Evolutionary conservation across 2,329 filamentous ascomycete species (phyloP).

Genomic region (Diaporthe sp.): DNA sequence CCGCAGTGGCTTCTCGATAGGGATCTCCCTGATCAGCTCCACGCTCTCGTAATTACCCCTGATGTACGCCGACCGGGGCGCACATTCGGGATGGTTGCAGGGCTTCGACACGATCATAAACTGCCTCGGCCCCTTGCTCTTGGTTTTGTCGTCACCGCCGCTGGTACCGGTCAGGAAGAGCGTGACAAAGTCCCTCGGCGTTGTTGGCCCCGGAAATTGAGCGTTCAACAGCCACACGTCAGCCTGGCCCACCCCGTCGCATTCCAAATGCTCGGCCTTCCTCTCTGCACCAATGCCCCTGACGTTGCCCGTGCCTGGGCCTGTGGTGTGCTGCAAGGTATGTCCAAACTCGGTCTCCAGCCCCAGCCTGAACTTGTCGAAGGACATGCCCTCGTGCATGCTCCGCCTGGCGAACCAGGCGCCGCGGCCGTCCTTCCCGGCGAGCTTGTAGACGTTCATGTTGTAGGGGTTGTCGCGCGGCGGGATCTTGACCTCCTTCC

Average conservation of each 20-base stretch:
- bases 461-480: slow-evolving; percentile 80
- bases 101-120: slow-evolving; percentile 92
- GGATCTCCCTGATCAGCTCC: slow-evolving; percentile 89
- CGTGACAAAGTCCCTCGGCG: slow-evolving; percentile 89
- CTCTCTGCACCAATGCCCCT: slow-evolving; percentile 88
- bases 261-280: slow-evolving; percentile 73
- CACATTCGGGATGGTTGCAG: slow-evolving; percentile 81
- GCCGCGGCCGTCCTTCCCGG: slow-evolving; percentile 83
- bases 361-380: slow-evolving; percentile 82
- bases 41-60: slow-evolving; percentile 91
- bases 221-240: slow-evolving; percentile 89
- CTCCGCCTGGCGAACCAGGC: slow-evolving; percentile 92
- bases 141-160: slow-evolving; percentile 43
- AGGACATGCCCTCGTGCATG: slow-evolving; percentile 83
- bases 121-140: slow-evolving; percentile 71
- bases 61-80: slow-evolving; percentile 79
- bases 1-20: slow-evolving; percentile 61
- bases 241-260: slow-evolving; percentile 71
- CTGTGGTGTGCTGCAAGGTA: slow-evolving; percentile 68
- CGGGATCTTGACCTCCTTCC: slow-evolving; percentile 86
- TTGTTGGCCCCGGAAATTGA: slow-evolving; percentile 89
- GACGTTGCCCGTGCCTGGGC: slow-evolving; percentile 80
- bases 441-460: slow-evolving; percentile 84
- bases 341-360: slow-evolving; percentile 85
- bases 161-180: slow-evolving; percentile 71